Conservation (phyloP, 78 protist genomes). For the Dictyostelium intermedium region DNA sequence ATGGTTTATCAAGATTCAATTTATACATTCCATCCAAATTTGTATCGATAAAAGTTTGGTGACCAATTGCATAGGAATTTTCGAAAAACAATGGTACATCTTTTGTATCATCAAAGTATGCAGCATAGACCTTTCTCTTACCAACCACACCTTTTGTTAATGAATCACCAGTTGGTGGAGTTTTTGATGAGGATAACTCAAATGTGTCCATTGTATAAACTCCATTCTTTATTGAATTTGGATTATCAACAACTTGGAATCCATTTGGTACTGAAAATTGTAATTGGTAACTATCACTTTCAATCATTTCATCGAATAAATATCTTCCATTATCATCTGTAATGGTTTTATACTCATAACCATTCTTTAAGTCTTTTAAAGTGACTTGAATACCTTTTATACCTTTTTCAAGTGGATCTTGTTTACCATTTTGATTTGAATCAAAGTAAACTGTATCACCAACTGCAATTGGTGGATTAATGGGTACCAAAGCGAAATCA, state of each 20-base stretch:
- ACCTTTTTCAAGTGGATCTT: neutral
- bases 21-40: slow-evolving; percentile 1
- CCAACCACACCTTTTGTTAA: neutral
- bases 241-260: neutral
- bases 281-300: neutral
- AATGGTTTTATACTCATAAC: neutral
- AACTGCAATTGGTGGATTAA: neutral
- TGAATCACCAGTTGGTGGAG: neutral
- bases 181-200: neutral
- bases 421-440: neutral
- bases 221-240: neutral
- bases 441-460: neutral
- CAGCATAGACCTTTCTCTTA: neutral
- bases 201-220: neutral
- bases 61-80: neutral
- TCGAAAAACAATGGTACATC: neutral
- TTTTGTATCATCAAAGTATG: neutral
- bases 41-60: slow-evolving; percentile 4
- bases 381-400: neutral
- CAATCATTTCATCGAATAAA: neutral
- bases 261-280: neutral
- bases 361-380: neutral
- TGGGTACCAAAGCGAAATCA: neutral
- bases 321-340: slow-evolving; percentile 29
- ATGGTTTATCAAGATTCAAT: neutral